Evolutionary conservation across 345 rosid species (phyloP), one percentile per base, ranked within the genome.

Genomic region (Heritiera littoralis): DNA sequence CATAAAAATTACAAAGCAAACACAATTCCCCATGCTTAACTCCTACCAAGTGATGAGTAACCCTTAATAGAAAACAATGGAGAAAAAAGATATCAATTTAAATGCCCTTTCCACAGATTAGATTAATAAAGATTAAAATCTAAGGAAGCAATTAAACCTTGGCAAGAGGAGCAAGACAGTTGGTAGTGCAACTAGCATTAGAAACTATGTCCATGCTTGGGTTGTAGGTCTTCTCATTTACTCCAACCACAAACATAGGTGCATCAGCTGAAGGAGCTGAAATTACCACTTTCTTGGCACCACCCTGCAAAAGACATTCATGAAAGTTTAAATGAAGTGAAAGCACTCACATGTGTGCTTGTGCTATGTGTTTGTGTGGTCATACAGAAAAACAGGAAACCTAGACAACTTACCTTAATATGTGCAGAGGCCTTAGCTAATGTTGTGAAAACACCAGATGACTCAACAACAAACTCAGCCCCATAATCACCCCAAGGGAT

Each of bases 191-290:
- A 84, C 99, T 97, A 52, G 99, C 99, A 79, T 97, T 97, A 79
- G 99, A 97, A 83, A 97, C 98, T 73, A 97, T 80, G 74, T 97
- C 93, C 98, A 97, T 97, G 89, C 78, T 90, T 72, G 96, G 88
- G 80, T 87, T 81, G 90, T 97, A 97, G 60, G 89, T 81, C 78
- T 88, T 83, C 90, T 97, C 99, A 79, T 97, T 97, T 32, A 97
- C 99, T 60, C 99, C 99, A 54, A 97, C 90, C 74, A 94, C 99
- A 87, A 97, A 94, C 99, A 97, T 97, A n/a, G 99, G 99, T 81
- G 99, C 99, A 82, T 97, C 97, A 56, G 96, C 96, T 52, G 99
- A 97, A 67, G 99, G 99, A 71, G 99, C 99, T 76, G 99, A 97
- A 70, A 97, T 94, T 43, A 94, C 90, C 56, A 97, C 99, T 80